Conservation (phyloP, 2,329 filamentous ascomycete species). For the Fusarium devonianum region DNA sequence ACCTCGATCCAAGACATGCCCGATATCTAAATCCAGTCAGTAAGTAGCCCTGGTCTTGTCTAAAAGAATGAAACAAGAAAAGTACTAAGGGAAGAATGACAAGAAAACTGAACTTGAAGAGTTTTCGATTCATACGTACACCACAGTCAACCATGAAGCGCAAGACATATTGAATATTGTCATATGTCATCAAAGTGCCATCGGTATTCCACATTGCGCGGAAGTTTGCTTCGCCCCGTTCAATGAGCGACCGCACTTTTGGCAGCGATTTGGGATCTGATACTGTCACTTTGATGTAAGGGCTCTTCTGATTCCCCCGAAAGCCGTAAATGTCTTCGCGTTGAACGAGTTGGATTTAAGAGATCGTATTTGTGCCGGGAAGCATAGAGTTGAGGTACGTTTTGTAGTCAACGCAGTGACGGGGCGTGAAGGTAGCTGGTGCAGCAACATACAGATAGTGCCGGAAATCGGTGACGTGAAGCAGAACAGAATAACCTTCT, state of each 20-base stretch:
- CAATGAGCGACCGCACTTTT: constrained; percentile 77
- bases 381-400: constrained; percentile 79
- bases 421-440: constrained; percentile 78
- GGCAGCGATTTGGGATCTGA: constrained; percentile 86
- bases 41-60: too few relatives aligned
- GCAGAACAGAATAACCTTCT: constrained; percentile 85
- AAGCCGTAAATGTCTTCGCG: constrained; percentile 93
- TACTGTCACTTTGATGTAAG: constrained; percentile 92
- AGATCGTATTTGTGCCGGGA: constrained; percentile 77
- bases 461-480: constrained; percentile 94
- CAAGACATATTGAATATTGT: constrained; percentile 93
- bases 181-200: constrained; percentile 82
- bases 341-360: constrained; percentile 82
- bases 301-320: constrained; percentile 89
- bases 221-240: constrained; percentile 82
- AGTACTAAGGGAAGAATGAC: too few relatives aligned
- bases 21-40: too few relatives aligned
- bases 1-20: constrained; percentile 99
- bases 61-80: too few relatives aligned
- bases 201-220: constrained; percentile 84
- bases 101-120: too few relatives aligned
- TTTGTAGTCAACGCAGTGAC: constrained; percentile 81
- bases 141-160: constrained; percentile 98
- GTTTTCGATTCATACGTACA: constrained; percentile 54
- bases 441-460: constrained; percentile 96